A percentile compares a stretch with the other conserved stretches of the same genome.
phyloP scores from a whole-genome alignment of 345 rosid species.

The Noccaea caerulescens region DNA sequence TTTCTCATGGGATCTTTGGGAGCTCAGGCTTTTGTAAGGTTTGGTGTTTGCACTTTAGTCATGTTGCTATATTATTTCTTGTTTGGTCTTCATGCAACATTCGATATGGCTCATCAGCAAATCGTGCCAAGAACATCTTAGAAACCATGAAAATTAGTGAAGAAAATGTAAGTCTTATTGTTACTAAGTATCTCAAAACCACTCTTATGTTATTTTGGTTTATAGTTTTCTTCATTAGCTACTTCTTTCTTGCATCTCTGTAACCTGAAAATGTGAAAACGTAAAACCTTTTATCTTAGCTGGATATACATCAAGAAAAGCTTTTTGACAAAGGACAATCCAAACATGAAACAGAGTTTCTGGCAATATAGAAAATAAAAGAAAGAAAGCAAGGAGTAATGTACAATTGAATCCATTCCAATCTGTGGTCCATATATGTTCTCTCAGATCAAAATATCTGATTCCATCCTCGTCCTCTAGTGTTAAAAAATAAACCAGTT shows the following conservation, averaged over 20 bases:
- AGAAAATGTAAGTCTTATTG: background rate
- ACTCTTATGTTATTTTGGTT: background rate
- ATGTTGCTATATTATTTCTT: conserved; percentile 39
- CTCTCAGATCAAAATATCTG: background rate
- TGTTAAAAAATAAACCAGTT: too few species aligned
- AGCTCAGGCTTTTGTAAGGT: conserved; percentile 51
- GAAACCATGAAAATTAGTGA: background rate
- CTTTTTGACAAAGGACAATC: background rate
- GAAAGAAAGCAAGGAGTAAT: background rate
- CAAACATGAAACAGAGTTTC: background rate
- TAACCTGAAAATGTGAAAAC: background rate
- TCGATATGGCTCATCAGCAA: conserved; percentile 43
- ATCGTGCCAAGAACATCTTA: conserved; percentile 18
- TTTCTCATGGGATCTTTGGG: conserved; percentile 67
- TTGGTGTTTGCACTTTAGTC: conserved; percentile 44
- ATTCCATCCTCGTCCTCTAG: background rate
- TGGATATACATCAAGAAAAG: background rate
- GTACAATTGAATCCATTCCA: background rate
- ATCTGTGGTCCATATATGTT: background rate
- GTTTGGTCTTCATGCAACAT: conserved; percentile 44
- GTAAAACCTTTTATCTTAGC: background rate
- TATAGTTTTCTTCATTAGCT: background rate
- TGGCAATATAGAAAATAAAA: background rate
- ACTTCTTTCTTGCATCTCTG: background rate
- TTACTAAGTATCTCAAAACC: background rate